Base-by-base conservation (phyloP, 192 early-diverging fungal species). In the Phycomyces nitens region DNA sequence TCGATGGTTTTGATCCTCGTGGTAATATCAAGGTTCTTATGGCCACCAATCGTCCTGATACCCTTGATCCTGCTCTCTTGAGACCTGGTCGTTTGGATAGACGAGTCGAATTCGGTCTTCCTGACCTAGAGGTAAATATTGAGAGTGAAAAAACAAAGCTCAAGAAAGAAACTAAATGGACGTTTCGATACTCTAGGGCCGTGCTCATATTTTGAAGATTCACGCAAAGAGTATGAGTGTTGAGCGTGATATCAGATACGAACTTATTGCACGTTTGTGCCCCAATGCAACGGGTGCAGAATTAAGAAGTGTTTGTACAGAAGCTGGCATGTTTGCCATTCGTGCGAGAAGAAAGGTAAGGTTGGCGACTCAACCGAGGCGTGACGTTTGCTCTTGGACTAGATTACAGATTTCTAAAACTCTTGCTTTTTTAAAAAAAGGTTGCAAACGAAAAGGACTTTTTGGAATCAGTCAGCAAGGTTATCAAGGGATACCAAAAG, bases 271-370 rank as follows among this genome's bases (percentile, higher is more conserved):
- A 1, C 85, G 98, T 7, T 81, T 99, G 64, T 99, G 98, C 70
- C 98, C 98, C 42, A 99, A 99, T 77, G 92, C 94, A 62, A 99
- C 98, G 0, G 97, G 97, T 61, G 97, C 97, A 18, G 97, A 99
- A 79, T 80, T 99, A 58, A 88, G 97, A 63, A 92, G 89, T 74
- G 97, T 99, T 56, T 99, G 97, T 81, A 99, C 97, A 27, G 97
- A 99, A 79, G 96, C 97, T 8, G 97, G 97, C 60, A 99, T 99
- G 97, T 99, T 94, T 86, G 97, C 97, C 1, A 99, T 99, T 66
- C 85, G 97, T 12, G 91, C 94, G 56, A 85, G 97, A 74, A 88
- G 96, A 86, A 98, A 98, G 89, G 85, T 81, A 61, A 34, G 43
- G n/a, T n/a, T n/a, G n/a, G n/a, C n/a, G n/a, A n/a, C n/a, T n/a